Evolutionary conservation across 495 filamentous ascomycete genomes (phyloP), one percentile per base, ranked within the genome.

Genomic region (Collariella sp.): DNA sequence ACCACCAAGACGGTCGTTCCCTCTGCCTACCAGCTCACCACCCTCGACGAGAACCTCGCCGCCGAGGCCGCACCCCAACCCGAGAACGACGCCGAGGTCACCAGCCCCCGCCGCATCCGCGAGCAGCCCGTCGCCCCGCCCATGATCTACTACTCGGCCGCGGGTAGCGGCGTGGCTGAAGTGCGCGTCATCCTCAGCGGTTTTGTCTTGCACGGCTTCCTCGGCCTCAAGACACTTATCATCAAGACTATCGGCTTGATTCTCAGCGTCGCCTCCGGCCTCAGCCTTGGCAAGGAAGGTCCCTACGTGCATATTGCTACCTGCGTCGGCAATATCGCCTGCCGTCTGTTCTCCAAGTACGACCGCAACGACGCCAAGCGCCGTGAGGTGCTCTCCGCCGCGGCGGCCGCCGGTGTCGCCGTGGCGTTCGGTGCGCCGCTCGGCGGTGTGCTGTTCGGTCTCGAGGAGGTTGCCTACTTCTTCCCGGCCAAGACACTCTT

Each of bases 401-500:
- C 87, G 46, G 91, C 91, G 5, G 91, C 91, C 5, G 89, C 88
- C 46, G 91, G 91, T 58, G 91, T 97, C 26, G 89, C 89, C 15
- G 91, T 97, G 16, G 91, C 91, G 19, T 97, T 97, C 67, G 91
- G 91, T 23, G 90, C 91, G 1, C 91, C 91, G 11, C 85, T 96
- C 46, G 88, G 89, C 10, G 91, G 91, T 35, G 91, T 97, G 13
- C 77, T 97, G 7, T 97, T 97, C 67, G 89, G 89, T 50, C 71
- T 97, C 22, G 91, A 97, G 70, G 91, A 97, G 76, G 89, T 96
- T 23, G 79, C 85, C 67, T 98, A 98, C 68, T 98, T 96, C 66
- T 96, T 96, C 68, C 93, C 91, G 4, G 87, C 93, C n/a, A 97
- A 98, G 71, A 96, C 91, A 2, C 80, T 98, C 3, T 98, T 98